phyloP scores from a whole-genome alignment of 1,284 basidiomycete species.

The Tilletia setariae region DNA sequence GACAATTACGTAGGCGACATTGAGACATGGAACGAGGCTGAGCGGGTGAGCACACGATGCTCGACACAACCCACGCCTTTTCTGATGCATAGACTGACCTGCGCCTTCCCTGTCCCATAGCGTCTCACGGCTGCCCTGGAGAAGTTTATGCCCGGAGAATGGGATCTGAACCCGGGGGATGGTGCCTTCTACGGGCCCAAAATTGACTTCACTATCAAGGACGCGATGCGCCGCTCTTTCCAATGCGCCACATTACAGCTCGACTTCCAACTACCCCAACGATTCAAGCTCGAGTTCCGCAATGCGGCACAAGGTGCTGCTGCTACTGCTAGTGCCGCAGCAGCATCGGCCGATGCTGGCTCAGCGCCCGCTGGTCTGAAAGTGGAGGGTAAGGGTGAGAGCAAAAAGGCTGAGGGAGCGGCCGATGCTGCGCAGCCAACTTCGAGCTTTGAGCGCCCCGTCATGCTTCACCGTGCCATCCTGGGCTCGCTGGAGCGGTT shows the following conservation, averaged over 20 bases:
- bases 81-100: neutral
- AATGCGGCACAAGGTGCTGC: conserved; percentile 34
- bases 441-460: conserved; percentile 66
- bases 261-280: conserved; percentile 98
- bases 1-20: conserved; percentile 89
- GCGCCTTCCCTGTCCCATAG: conserved; percentile 55
- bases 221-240: conserved; percentile 81
- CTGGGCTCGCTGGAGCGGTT: conserved; percentile 92
- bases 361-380: conserved; percentile 8
- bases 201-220: conserved; percentile 95
- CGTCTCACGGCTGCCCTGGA: conserved; percentile 83
- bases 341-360: neutral
- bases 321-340: neutral
- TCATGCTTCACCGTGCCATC: conserved; percentile 98
- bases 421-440: conserved; percentile 53
- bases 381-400: conserved; percentile 36
- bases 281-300: conserved; percentile 92
- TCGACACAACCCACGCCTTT: conserved; percentile 18
- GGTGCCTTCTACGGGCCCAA: conserved; percentile 70
- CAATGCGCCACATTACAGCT: conserved; percentile 99
- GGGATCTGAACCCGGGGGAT: conserved; percentile 92
- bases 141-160: conserved; percentile 79
- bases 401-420: conserved; percentile 26
- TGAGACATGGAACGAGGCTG: conserved; percentile 84
- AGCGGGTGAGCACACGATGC: conserved; percentile 60